Conservation (phyloP, 352 stramenopile genomes). For the Phytophthora pinifolia region DNA sequence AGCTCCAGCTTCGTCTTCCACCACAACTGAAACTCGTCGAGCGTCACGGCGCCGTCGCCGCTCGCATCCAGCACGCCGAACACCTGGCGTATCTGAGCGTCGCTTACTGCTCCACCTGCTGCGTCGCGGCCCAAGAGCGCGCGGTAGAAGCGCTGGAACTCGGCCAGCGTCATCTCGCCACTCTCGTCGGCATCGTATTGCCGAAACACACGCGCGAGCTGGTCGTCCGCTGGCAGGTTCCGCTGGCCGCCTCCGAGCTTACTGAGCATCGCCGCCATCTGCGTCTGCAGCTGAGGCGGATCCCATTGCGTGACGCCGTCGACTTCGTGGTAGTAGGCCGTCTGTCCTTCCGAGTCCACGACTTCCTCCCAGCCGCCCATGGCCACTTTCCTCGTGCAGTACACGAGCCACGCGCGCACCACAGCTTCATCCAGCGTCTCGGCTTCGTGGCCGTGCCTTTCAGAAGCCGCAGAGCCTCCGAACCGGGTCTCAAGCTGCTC, state of each 20-base stretch:
- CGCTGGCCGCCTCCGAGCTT: conserved; percentile 32
- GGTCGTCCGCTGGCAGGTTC: conserved; percentile 42
- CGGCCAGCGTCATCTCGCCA: conserved; percentile 51
- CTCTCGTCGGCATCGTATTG: conserved; percentile 74
- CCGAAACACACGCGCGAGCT: conserved; percentile 62
- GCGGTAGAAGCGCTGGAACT: conserved; percentile 61
- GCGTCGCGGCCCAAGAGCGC: conserved; percentile 40
- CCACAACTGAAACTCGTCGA: conserved; percentile 79
- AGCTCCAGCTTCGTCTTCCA: conserved; percentile 71
- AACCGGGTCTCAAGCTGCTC: conserved; percentile 31
- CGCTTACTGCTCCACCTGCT: conserved; percentile 19
- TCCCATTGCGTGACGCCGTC: conserved; percentile 68
- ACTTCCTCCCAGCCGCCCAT: conserved; percentile 63
- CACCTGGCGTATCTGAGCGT: conserved; percentile 47
- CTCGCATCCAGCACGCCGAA: conserved; percentile 64
- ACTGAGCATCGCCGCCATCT: conserved; percentile 54
- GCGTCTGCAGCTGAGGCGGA: conserved; percentile 46
- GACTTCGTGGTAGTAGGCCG: conserved; percentile 70
- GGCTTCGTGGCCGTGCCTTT: neutral
- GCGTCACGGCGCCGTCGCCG: conserved; percentile 59
- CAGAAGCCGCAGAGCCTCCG: neutral
- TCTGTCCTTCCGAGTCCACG: conserved; percentile 36
- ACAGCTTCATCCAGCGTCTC: conserved; percentile 28
- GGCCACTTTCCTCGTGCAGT: conserved; percentile 47
- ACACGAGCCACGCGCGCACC: conserved; percentile 38